Evolutionary conservation across 2,329 filamentous ascomycete species (phyloP).

Genomic region (Grosmannia huntii): DNA sequence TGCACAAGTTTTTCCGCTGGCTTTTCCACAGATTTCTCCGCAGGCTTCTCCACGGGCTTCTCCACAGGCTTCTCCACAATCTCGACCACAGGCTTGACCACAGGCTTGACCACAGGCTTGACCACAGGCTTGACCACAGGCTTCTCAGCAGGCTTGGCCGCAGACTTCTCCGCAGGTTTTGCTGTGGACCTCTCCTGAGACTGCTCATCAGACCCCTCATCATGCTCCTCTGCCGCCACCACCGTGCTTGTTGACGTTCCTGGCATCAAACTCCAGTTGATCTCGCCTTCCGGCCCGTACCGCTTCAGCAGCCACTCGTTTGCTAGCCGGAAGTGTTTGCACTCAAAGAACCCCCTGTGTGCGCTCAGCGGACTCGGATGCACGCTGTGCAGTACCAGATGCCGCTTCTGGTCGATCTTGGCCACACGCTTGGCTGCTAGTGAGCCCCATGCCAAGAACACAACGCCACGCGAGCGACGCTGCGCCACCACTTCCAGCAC

Average conservation of each 20-base stretch:
- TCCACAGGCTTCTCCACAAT: slow-evolving; percentile 7
- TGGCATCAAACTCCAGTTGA: slow-evolving; percentile 64
- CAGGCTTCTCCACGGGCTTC: not conserved
- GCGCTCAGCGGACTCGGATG: slow-evolving; percentile 94
- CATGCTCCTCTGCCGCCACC: slow-evolving; percentile 7
- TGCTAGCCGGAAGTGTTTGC: slow-evolving; percentile 65
- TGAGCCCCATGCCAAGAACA: slow-evolving; percentile 88
- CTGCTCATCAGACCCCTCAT: slow-evolving; percentile 11
- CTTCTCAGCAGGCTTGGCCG: slow-evolving; percentile 9
- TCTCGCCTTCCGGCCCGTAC: slow-evolving; percentile 68
- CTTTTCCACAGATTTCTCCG: slow-evolving; percentile 5
- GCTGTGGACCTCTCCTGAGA: slow-evolving; percentile 8
- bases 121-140: not conserved
- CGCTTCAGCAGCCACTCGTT: slow-evolving; percentile 72
- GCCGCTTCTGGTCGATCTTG: slow-evolving; percentile 58
- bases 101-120: slow-evolving; percentile 9
- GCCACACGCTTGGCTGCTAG: slow-evolving; percentile 70
- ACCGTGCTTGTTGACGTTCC: slow-evolving; percentile 15
- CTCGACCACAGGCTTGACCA: slow-evolving; percentile 10
- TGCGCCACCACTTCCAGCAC: slow-evolving; percentile 79
- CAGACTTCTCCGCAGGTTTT: slow-evolving; percentile 3
- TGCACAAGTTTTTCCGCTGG: slow-evolving; percentile 11
- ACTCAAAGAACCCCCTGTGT: slow-evolving; percentile 67
- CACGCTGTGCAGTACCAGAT: slow-evolving; percentile 74
- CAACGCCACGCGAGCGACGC: slow-evolving; percentile 66